Evolutionary conservation across 2,329 filamentous ascomycete genomes (phyloP), one percentile per base, ranked within the genome.

Genomic region (Sarocladium oryzae): DNA sequence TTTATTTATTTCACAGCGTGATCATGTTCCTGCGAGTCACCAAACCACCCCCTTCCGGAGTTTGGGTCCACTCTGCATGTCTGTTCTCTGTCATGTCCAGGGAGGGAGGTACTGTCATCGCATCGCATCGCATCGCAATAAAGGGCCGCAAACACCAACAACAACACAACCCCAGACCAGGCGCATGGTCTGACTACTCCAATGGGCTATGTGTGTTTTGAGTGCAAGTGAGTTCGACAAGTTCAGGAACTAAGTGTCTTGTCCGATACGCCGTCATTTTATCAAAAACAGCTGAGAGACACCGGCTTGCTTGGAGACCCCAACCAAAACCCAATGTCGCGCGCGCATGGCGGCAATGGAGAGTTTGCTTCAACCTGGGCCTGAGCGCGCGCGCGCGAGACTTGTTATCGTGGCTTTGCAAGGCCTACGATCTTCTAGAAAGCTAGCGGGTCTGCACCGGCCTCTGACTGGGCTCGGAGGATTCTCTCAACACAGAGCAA

Each of bases 351-450:
- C n/a, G 28, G 16, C 26, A 24, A 33, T 20, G 26, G 24, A 4
- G n/a, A 48, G 21, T 48, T 48, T 48, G 10, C 43, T 48, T 32
- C 26, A 23, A 33, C 26, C 18, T n/a, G 43, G 43, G 43, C 43
- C 26, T 48, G 43, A 26, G 43, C 43, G 43, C 16, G 43, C 18
- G 28, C 28, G 43, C 16, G 43, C 18, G 28, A 7, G 26, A 48
- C 10, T 48, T 48, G 43, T 48, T 48, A 48, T 48, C 43, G 43
- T 21, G 26, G 24, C 28, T 48, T 33, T 13, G n/a, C 11, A 30
- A 33, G 33, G 28, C 71, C 69, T 73, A 74, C 71, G 69, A 68
- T 66, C 64, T 69, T 72, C 65, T 69, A 69, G 65, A 70, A 69
- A 54, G 69, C 67, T 64, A 69, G 68, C 67, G 71, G 40, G 36